Conservation (phyloP, 768 basidiomycete genomes). For the Termitomyces sp. region DNA sequence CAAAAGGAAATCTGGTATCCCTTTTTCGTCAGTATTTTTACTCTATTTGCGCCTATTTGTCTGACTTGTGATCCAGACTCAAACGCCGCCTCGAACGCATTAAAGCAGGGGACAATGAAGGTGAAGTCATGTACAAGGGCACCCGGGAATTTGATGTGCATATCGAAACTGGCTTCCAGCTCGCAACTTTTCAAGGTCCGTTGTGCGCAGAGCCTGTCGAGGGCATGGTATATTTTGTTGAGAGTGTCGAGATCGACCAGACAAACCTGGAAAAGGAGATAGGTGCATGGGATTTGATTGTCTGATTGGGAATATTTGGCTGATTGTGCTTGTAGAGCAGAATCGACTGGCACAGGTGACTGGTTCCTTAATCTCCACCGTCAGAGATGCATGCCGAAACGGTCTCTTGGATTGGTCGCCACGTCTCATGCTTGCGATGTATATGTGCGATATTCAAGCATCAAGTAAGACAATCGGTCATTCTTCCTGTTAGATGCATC, state of each 20-base stretch:
- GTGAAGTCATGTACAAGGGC: slow-evolving; percentile 26
- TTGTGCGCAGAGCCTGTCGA: slow-evolving; percentile 93
- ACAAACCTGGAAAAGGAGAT: slow-evolving; percentile 60
- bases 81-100: slow-evolving; percentile 41
- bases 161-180: slow-evolving; percentile 91
- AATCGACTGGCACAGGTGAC: slow-evolving; percentile 80
- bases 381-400: slow-evolving; percentile 85
- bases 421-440: slow-evolving; percentile 95
- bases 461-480: slow-evolving; percentile 60
- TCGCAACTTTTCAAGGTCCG: slow-evolving; percentile 92
- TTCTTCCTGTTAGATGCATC: slow-evolving; percentile 1
- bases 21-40: slow-evolving; percentile 49
- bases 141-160: slow-evolving; percentile 67
- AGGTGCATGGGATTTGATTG: slow-evolving; percentile 34
- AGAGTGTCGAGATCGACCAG: slow-evolving; percentile 59
- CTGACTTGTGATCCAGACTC: slow-evolving; percentile 33
- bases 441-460: slow-evolving; percentile 96
- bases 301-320: neutral
- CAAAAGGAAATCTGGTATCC: slow-evolving; percentile 37
- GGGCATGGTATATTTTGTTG: slow-evolving; percentile 88
- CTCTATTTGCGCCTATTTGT: neutral
- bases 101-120: slow-evolving; percentile 21
- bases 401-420: slow-evolving; percentile 97
- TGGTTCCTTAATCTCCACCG: slow-evolving; percentile 85
- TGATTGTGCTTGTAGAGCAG: slow-evolving; percentile 45